Percentiles rank a stretch among this genome's conserved stretches.
These are phyloP conservation scores for Drosera capensis DNA, from an alignment of 148 eudicot genomes.

Conservation along the genomic window DNA sequence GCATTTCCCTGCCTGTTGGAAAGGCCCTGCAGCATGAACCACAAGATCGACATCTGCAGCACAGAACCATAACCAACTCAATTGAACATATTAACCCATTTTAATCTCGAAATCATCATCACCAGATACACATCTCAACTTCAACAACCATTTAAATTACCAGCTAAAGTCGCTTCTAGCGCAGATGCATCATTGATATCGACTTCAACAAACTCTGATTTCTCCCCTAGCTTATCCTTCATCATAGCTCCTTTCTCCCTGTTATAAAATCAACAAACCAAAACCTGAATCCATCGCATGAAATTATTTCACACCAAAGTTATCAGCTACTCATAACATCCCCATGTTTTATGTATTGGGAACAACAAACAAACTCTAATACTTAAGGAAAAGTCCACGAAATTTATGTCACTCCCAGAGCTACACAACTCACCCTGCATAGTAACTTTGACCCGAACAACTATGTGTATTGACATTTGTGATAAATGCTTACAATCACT, in stretches of 20 bases:
- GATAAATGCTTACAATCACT: too few relatives aligned
- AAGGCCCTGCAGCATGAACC: slow-evolving; percentile 94
- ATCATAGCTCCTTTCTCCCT: slow-evolving; percentile 83
- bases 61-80: neutral
- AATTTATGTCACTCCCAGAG: too few relatives aligned
- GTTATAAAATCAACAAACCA: slow-evolving; percentile 2
- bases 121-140: neutral
- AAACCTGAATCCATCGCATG: neutral
- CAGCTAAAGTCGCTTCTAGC: slow-evolving; percentile 43
- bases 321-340: too few relatives aligned
- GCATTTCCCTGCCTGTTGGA: slow-evolving; percentile 72
- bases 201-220: too few relatives aligned
- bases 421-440: too few relatives aligned
- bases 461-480: too few relatives aligned
- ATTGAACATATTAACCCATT: neutral
- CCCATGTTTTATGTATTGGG: too few relatives aligned
- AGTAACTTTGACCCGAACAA: too few relatives aligned
- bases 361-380: too few relatives aligned
- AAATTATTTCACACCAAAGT: too few relatives aligned
- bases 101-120: neutral
- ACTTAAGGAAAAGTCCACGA: too few relatives aligned
- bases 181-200: slow-evolving; percentile 32
- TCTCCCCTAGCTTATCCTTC: slow-evolving; percentile 65
- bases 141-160: slow-evolving; percentile 11
- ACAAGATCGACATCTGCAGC: slow-evolving; percentile 84